Base-by-base conservation (phyloP, 345 rosid genomes). In the thale cress (Arabidopsis thaliana) region DNA sequence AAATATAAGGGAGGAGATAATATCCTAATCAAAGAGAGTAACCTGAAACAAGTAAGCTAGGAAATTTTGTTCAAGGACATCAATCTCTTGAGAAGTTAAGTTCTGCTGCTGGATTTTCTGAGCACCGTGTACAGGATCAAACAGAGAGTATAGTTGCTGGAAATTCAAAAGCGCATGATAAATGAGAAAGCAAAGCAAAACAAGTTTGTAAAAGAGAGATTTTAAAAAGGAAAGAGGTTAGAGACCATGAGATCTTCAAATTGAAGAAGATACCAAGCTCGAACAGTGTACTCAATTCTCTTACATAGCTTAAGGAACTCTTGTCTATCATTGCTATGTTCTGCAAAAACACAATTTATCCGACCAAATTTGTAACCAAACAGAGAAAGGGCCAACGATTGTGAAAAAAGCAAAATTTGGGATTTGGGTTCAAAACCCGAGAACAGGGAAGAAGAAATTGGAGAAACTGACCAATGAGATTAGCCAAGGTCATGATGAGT, bases 191-290 rank as follows among this genome's bases (percentile, higher is more conserved):
- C 33, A 24, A 6, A 66, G 45, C 22, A 28, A 45, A 63, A 23
- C 16, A 71, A 34, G 55, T 34, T 22, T 5, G 5, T 22, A 13
- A 51, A 9, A 60, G 13, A 7, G 46, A 34, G 41, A 49, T 14
- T 6, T 36, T 36, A 42, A 40, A 9, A 8, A 69, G 36, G 24
- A 6, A 25, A 9, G 46, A 45, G 48, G 46, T 74, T 4, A 37
- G 8, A 8, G 76, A 94, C 98, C 98, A 94, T 89, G 82, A 94
- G 79, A 82, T 94, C 96, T 81, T 94, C 97, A 76, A 94, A 94
- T 69, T 89, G 98, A 55, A 94, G 85, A 78, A 85, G 85, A 81
- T 89, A 94, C 98, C 98, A 94, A 56, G 98, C 98, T 76, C 97
- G 90, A 70, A 94, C 87, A 12, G 96, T 91, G 85, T 91, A 94